These are phyloP conservation scores for Lepidium africanum DNA, from an alignment of 345 rosid genomes.

Conservation along the genomic window DNA sequence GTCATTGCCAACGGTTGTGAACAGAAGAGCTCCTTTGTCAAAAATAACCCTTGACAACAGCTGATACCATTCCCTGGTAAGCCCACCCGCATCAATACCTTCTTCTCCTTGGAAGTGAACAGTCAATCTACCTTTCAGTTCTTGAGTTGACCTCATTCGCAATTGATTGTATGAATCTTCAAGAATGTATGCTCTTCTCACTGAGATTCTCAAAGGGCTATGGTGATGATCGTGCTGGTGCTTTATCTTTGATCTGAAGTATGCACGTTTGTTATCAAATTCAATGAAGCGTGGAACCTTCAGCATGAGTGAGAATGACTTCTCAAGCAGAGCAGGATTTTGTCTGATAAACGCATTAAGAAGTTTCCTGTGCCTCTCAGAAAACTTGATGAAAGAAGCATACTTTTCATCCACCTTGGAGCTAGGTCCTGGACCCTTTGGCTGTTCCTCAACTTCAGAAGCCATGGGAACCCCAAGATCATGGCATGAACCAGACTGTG, in stretches of 20 bases:
- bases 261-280: slow-evolving; percentile 87
- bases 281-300: slow-evolving; percentile 94
- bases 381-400: slow-evolving; percentile 71
- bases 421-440: slow-evolving; percentile 41
- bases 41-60: slow-evolving; percentile 88
- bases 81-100: slow-evolving; percentile 99
- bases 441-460: slow-evolving; percentile 65
- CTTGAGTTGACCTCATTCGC: slow-evolving; percentile 74
- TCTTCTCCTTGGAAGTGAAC: slow-evolving; percentile 98
- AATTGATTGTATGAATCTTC: slow-evolving; percentile 98
- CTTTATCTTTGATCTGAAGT: slow-evolving; percentile 91
- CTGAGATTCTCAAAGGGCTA: slow-evolving; percentile 81
- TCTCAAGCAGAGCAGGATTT: slow-evolving; percentile 88
- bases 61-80: slow-evolving; percentile 99
- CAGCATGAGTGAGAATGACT: slow-evolving; percentile 91
- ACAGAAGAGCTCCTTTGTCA: slow-evolving; percentile 91
- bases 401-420: slow-evolving; percentile 72
- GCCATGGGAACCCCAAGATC: slow-evolving; percentile 42
- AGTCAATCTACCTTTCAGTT: slow-evolving; percentile 87
- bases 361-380: slow-evolving; percentile 90
- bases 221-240: slow-evolving; percentile 93
- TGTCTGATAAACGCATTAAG: slow-evolving; percentile 92
- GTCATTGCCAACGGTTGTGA: slow-evolving; percentile 96
- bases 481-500: slow-evolving; percentile 58
- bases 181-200: slow-evolving; percentile 90